A percentile compares a stretch with the other conserved stretches of the same genome.
Conservation (phyloP, 306 rosid genomes). For the Carpinus fangiana region DNA sequence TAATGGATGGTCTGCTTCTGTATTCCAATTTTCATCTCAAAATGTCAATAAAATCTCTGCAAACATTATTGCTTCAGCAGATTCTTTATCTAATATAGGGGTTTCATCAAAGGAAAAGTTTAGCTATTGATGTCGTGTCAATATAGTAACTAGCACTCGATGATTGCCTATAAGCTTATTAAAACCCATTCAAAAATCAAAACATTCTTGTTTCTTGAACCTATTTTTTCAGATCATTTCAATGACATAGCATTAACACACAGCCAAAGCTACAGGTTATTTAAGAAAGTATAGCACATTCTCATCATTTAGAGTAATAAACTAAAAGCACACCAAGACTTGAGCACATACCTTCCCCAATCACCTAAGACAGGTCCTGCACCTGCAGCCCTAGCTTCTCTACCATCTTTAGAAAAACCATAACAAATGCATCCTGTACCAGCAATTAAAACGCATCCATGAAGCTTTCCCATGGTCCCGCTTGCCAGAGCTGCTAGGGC, state of each 20-base stretch:
- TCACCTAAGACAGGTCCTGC: slow-evolving; percentile 97
- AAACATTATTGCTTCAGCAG: background rate
- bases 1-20: background rate
- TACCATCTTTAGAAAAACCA: slow-evolving; percentile 85
- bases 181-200: background rate
- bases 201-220: background rate
- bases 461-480: slow-evolving; percentile 89
- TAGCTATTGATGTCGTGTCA: background rate
- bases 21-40: background rate
- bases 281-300: background rate
- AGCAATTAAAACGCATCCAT: slow-evolving; percentile 91
- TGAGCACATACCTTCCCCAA: slow-evolving; percentile 78
- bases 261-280: background rate
- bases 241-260: background rate
- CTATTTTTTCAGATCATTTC: background rate
- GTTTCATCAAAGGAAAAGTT: background rate
- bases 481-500: slow-evolving; percentile 96
- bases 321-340: background rate
- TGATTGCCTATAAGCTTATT: background rate
- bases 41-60: background rate
- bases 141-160: background rate
- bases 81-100: background rate
- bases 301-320: background rate
- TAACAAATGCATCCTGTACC: slow-evolving; percentile 95
- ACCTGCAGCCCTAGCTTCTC: slow-evolving; percentile 93